These are phyloP conservation scores for Metarhizium guizhouense DNA, from an alignment of 2,329 filamentous ascomycete species.

Conservation along the genomic window DNA sequence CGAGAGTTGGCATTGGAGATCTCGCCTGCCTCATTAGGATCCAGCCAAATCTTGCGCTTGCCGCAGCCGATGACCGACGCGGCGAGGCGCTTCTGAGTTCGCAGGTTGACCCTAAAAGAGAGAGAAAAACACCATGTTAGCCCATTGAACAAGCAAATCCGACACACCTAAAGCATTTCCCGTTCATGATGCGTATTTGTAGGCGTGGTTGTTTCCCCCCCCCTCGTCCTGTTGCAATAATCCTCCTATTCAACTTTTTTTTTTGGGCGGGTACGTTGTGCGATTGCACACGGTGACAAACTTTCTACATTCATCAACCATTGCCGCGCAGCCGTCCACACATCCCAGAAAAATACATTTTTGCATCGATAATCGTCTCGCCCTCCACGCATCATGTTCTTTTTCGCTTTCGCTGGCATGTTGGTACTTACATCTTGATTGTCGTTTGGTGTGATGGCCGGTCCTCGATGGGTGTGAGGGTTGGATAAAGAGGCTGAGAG, in stretches of 20 bases:
- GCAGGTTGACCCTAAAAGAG: slow-evolving; percentile 85
- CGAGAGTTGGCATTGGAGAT: slow-evolving; percentile 99
- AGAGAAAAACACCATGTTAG: slow-evolving; percentile 16
- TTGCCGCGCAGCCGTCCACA: slow-evolving; percentile 1
- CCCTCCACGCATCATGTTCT: background rate
- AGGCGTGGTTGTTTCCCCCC: slow-evolving; percentile 1
- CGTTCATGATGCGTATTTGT: background rate
- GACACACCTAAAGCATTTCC: background rate
- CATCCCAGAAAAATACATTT: slow-evolving; percentile 2
- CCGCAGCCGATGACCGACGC: slow-evolving; percentile 97
- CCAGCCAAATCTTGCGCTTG: slow-evolving; percentile 99
- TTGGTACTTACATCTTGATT: slow-evolving; percentile 35
- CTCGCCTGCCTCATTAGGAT: slow-evolving; percentile 98
- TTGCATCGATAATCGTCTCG: slow-evolving; percentile 5
- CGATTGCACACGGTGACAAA: background rate
- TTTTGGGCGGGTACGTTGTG: background rate
- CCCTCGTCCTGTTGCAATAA: background rate
- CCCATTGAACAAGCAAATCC: slow-evolving; percentile 4
- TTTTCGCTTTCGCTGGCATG: background rate
- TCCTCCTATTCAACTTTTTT: background rate
- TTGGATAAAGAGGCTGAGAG: slow-evolving; percentile 27
- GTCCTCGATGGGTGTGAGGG: slow-evolving; percentile 28
- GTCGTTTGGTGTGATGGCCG: slow-evolving; percentile 31
- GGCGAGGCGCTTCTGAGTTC: slow-evolving; percentile 99
- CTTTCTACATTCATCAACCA: background rate